Evolutionary conservation across 2,329 filamentous ascomycete species (phyloP).

Genomic region (Pseudogymnoascus sp.): DNA sequence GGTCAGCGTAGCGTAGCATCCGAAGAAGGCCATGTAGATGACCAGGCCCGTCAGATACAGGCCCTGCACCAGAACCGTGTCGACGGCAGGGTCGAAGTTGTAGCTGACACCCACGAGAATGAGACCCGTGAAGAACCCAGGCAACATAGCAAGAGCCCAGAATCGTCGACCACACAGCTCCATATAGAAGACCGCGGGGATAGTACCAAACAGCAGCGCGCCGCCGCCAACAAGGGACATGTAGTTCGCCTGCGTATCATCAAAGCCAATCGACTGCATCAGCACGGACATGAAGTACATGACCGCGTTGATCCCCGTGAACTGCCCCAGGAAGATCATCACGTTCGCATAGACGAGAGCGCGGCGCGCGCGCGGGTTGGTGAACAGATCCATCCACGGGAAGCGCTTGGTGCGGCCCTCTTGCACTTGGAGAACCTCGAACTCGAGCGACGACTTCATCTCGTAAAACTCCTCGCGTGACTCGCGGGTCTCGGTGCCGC

Average conservation of each 20-base stretch:
- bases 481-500: constrained; percentile 48
- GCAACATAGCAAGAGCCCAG: constrained; percentile 66
- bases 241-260: constrained; percentile 54
- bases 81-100: constrained; percentile 10
- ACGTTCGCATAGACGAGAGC: constrained; percentile 60
- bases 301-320: constrained; percentile 62
- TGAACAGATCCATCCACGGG: constrained; percentile 68
- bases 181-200: constrained; percentile 63
- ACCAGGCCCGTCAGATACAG: constrained; percentile 60
- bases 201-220: constrained; percentile 56
- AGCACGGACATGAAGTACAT: constrained; percentile 65
- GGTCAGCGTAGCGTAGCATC: constrained; percentile 54
- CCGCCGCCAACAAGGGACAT: constrained; percentile 69
- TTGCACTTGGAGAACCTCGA: constrained; percentile 46
- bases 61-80: constrained; percentile 42
- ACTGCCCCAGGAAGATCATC: constrained; percentile 62
- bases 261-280: constrained; percentile 60
- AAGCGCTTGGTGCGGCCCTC: constrained; percentile 45
- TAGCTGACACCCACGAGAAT: constrained; percentile 58
- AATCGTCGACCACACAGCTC: constrained; percentile 64
- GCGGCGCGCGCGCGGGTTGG: constrained; percentile 56
- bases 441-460: constrained; percentile 55
- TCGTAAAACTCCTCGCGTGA: constrained; percentile 62
- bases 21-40: constrained; percentile 61
- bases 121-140: constrained; percentile 62